These are phyloP conservation scores for Murraya koenigii DNA, from an alignment of 345 rosid genomes.

Conservation along the genomic window DNA sequence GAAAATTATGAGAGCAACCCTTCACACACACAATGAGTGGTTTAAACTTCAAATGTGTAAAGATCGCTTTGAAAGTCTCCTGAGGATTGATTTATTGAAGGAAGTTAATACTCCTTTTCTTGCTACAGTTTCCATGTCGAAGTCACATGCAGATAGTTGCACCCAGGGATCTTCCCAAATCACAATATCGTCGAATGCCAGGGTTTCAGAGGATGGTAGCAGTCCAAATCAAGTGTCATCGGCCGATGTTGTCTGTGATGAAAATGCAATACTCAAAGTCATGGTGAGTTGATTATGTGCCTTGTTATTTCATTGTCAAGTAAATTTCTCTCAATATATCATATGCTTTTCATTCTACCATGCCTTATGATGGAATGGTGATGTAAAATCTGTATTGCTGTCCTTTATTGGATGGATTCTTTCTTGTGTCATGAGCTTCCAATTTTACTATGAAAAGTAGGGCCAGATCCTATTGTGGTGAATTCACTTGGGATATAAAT, in stretches of 20 bases:
- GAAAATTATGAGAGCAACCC: conserved; percentile 85
- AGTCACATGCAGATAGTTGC: conserved; percentile 61
- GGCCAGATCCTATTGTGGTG: background rate
- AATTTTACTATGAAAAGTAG: background rate
- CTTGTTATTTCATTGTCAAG: background rate
- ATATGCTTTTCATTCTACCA: background rate
- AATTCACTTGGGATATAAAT: background rate
- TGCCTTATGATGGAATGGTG: background rate
- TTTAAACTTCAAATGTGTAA: conserved; percentile 96
- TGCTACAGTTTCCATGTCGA: conserved; percentile 44
- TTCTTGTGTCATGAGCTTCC: background rate
- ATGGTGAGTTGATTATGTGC: conserved; percentile 61
- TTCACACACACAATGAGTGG: conserved; percentile 83
- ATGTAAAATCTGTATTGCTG: background rate
- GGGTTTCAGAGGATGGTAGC: conserved; percentile 71
- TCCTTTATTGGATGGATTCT: background rate
- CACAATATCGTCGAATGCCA: conserved; percentile 63
- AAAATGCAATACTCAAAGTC: conserved; percentile 89
- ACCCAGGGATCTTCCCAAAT: conserved; percentile 77
- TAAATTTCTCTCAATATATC: background rate
- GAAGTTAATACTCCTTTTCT: conserved; percentile 55
- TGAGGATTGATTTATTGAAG: conserved; percentile 71
- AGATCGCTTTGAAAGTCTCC: conserved; percentile 58
- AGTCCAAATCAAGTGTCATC: conserved; percentile 73
- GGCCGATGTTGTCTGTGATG: conserved; percentile 65